Percentiles rank a stretch among this genome's conserved stretches.
Conservation (phyloP, 2,329 filamentous ascomycete genomes). For the Aspergillus floridensis region DNA sequence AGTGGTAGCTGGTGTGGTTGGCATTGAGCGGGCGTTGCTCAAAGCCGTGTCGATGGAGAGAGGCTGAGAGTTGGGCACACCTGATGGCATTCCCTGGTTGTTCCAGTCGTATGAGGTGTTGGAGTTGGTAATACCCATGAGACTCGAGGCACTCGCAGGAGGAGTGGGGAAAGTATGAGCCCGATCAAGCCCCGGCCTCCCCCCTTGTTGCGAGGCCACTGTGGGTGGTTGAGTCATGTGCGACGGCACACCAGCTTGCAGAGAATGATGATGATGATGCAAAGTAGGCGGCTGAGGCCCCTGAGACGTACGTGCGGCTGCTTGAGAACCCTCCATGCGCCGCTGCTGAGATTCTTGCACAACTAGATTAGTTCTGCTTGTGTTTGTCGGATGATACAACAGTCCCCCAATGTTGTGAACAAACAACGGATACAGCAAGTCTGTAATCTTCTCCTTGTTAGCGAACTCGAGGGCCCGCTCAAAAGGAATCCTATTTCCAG, state of each 20-base stretch:
- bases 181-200: conserved; percentile 73
- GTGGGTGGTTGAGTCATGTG: conserved; percentile 65
- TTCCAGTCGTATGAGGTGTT: conserved; percentile 79
- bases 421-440: conserved; percentile 90
- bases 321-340: conserved; percentile 58
- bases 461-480: conserved; percentile 97
- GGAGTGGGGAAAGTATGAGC: conserved; percentile 93
- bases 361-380: conserved; percentile 75
- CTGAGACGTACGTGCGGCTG: conserved; percentile 53
- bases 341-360: conserved; percentile 79
- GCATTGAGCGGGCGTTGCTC: conserved; percentile 79
- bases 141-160: conserved; percentile 85
- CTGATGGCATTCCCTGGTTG: conserved; percentile 61
- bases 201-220: conserved; percentile 59
- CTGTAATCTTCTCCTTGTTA: conserved; percentile 99
- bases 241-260: conserved; percentile 59
- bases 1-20: conserved; percentile 85
- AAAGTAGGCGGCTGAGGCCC: conserved; percentile 65
- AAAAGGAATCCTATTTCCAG: conserved; percentile 77
- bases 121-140: conserved; percentile 71
- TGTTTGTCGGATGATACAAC: conserved; percentile 84
- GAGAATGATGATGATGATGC: conserved; percentile 66
- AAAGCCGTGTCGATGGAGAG: conserved; percentile 79
- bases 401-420: conserved; percentile 95
- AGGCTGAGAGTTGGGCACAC: conserved; percentile 62